Evolutionary conservation across 345 rosid species (phyloP).

Genomic region (Viola odorata): DNA sequence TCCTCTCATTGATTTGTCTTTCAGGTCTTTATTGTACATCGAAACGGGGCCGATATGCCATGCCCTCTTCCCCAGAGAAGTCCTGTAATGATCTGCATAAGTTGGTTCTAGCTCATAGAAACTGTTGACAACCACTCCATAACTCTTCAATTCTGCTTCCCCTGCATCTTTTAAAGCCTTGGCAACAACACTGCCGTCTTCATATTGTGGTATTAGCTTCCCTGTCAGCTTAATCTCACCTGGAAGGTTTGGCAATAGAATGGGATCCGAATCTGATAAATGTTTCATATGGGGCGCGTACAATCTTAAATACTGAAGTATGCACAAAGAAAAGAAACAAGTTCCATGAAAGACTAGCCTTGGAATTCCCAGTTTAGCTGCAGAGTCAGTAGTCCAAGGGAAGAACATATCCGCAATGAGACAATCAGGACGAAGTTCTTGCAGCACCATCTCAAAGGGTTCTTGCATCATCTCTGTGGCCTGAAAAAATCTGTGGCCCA

Average conservation of each 20-base stretch:
- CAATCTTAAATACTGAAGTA: background rate
- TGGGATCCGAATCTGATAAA: slow-evolving; percentile 28
- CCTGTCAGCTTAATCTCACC: slow-evolving; percentile 21
- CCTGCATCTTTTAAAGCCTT: slow-evolving; percentile 9
- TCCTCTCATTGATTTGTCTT: slow-evolving; percentile 35
- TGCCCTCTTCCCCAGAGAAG: slow-evolving; percentile 36
- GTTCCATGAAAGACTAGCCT: slow-evolving; percentile 34
- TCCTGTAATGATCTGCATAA: slow-evolving; percentile 40
- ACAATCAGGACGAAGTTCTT: slow-evolving; percentile 17
- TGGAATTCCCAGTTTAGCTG: slow-evolving; percentile 29
- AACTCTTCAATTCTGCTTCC: slow-evolving; percentile 47
- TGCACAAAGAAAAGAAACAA: slow-evolving; percentile 20
- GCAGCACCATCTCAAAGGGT: slow-evolving; percentile 25
- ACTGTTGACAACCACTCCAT: slow-evolving; percentile 59
- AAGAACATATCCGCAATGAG: slow-evolving; percentile 27
- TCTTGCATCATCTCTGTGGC: slow-evolving; percentile 19
- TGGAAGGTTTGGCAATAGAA: slow-evolving; percentile 29
- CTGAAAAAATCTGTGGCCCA: background rate
- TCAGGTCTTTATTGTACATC: slow-evolving; percentile 18
- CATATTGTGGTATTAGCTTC: slow-evolving; percentile 7
- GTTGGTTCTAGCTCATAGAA: slow-evolving; percentile 65
- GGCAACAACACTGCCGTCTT: slow-evolving; percentile 2
- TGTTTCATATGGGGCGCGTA: slow-evolving; percentile 20
- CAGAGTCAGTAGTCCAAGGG: slow-evolving; percentile 31
- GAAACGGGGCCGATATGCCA: slow-evolving; percentile 61